phyloP scores from a whole-genome alignment of 2,329 filamentous ascomycete species.

The Alternaria brassicicola region DNA sequence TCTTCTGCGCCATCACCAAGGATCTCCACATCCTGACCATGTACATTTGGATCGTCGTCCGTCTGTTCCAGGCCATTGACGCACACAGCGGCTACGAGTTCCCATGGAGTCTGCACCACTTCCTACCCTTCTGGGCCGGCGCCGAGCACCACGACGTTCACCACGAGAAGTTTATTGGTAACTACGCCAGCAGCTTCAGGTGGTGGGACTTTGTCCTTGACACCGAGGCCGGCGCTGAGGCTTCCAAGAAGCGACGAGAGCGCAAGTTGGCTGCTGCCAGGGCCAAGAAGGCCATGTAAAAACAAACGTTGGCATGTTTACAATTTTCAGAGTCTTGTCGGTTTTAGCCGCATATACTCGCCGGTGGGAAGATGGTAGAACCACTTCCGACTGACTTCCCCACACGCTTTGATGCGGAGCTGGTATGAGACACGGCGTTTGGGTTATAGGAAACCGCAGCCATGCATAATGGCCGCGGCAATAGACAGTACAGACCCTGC shows the following conservation, averaged over 20 bases:
- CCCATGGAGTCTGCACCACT: constrained; percentile 93
- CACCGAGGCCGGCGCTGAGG: constrained; percentile 90
- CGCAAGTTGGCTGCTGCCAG: constrained; percentile 65
- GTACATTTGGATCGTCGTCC: constrained; percentile 93
- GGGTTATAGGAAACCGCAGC: constrained; percentile 21
- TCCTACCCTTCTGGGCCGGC: constrained; percentile 97
- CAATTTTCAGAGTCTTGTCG: constrained; percentile 3
- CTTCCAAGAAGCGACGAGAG: constrained; percentile 81
- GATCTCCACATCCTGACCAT: constrained; percentile 96
- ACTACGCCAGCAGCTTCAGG: constrained; percentile 96
- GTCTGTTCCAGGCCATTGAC: constrained; percentile 96
- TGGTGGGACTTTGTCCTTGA: constrained; percentile 98
- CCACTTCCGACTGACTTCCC: not conserved
- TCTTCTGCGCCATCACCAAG: constrained; percentile 81
- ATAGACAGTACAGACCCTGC: constrained; percentile 20
- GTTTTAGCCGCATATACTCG: constrained; percentile 17
- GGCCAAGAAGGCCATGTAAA: constrained; percentile 59
- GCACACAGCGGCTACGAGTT: constrained; percentile 98
- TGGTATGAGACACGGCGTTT: constrained; percentile 31
- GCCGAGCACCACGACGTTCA: constrained; percentile 96
- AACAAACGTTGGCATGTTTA: constrained; percentile 4
- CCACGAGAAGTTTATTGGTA: constrained; percentile 98
- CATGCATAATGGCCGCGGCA: constrained; percentile 21
- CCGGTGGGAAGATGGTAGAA: constrained; percentile 3
- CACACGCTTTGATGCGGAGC: constrained; percentile 11